Conservation (phyloP, 2,329 filamentous ascomycete genomes). For the Fusarium musae region DNA sequence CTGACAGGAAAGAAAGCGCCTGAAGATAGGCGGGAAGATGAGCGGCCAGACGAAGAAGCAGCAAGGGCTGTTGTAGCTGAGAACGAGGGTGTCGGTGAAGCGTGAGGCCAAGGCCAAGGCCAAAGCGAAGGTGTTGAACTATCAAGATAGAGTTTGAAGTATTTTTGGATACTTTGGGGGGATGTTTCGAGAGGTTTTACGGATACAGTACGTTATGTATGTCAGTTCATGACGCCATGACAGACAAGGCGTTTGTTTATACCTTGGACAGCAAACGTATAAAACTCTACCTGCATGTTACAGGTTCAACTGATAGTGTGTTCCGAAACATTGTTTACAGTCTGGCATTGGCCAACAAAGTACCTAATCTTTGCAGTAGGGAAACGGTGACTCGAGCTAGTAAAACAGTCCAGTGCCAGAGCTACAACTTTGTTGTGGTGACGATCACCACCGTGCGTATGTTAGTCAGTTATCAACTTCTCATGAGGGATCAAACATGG, state of each 20-base stretch:
- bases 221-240: conserved; percentile 6
- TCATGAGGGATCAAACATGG: neutral
- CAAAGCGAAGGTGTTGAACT: neutral
- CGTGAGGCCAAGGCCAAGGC: neutral
- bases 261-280: neutral
- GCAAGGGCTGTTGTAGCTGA: conserved; percentile 42
- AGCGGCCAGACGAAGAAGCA: conserved; percentile 48
- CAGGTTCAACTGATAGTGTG: neutral
- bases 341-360: neutral
- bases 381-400: conserved; percentile 3
- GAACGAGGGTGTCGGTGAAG: conserved; percentile 49
- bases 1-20: conserved; percentile 63
- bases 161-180: neutral
- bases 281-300: conserved; percentile 3
- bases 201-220: neutral
- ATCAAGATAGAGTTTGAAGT: neutral
- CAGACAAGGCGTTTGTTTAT: neutral
- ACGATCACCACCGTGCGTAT: conserved; percentile 1
- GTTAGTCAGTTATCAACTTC: neutral
- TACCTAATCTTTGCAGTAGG: neutral
- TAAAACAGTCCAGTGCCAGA: conserved; percentile 2
- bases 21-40: conserved; percentile 59
- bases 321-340: conserved; percentile 10
- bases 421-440: neutral
- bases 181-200: neutral